phyloP scores from a whole-genome alignment of 345 rosid species.

The Angophora floribunda region DNA sequence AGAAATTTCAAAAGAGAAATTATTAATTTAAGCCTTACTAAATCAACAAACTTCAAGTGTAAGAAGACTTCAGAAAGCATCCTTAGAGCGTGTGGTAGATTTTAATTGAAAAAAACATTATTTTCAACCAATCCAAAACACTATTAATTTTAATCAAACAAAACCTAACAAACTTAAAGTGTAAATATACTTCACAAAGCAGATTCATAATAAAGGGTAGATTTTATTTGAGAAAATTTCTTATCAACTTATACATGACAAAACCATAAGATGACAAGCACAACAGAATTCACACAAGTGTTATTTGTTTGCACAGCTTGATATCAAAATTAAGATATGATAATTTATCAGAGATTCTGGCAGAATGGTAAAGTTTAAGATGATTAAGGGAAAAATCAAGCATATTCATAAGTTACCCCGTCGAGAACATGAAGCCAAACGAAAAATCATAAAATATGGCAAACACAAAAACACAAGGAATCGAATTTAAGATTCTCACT shows the following conservation, averaged over 20 bases:
- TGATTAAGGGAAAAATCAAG: neutral
- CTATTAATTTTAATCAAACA: neutral
- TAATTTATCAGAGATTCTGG: neutral
- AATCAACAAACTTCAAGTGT: neutral
- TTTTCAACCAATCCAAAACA: neutral
- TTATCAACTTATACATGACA: neutral
- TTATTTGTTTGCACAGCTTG: neutral
- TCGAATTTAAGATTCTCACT: slow-evolving; percentile 17
- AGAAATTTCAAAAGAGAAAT: neutral
- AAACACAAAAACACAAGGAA: neutral
- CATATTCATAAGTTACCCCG: neutral
- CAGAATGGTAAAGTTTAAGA: neutral
- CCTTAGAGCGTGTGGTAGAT: neutral
- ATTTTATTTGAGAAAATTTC: neutral
- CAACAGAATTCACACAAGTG: neutral
- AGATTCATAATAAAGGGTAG: neutral
- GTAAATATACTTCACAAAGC: neutral
- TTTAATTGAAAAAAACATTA: neutral
- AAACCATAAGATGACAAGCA: neutral
- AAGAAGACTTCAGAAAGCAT: neutral
- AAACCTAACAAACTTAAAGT: neutral
- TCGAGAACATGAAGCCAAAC: neutral
- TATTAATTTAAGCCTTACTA: neutral
- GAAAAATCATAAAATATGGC: neutral
- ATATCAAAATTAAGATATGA: neutral